Evolutionary conservation across 345 rosid genomes (phyloP), one percentile per base, ranked within the genome.

Genomic region (Schrenkiella parvula): DNA sequence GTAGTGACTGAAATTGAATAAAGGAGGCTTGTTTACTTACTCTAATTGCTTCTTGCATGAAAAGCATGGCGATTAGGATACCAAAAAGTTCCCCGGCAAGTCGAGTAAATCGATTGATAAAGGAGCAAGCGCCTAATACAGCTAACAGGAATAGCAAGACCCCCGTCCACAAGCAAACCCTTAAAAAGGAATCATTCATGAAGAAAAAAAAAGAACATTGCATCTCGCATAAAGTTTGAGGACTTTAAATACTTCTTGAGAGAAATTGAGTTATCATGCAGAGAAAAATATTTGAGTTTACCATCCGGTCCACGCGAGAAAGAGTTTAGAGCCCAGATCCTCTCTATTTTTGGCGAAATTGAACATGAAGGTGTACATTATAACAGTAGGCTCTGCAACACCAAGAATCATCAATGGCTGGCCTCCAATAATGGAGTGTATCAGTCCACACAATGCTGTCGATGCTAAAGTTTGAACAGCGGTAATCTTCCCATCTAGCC

Each of bases 151-250:
- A 87, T 70, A 93, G 85, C 82, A 93, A 82, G 61, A 88, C 44
- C 29, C 92, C 97, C 25, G 98, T 90, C 98, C 98, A 93, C 77
- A 91, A 82, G 73, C 96, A 90, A 37, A 93, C 96, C 98, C 97
- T 93, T 83, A 29, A 39, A 57, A 42, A 68, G 19, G 38, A 53
- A 68, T 11, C 37, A 64, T 4, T 22, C 57, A 64, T 34, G 10
- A 31, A 66, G 11, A 37, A 14, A 13, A 32, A 0, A 43, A 14
- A 19, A 32, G 5, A 6, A 66, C 6, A 74, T 70, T 52, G n/a
- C 13, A 51, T 46, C 64, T 39, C 17, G 32, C 43, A 60, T 41
- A 9, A 52, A 61, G 38, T 23, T 43, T 18, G 22, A 51, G 34
- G 34, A 46, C 37, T 48, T 59, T 13, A 4, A 43, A 57, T 69